Base-by-base conservation (phyloP, 257 asterid genomes). In the Solanum pinnatisectum region DNA sequence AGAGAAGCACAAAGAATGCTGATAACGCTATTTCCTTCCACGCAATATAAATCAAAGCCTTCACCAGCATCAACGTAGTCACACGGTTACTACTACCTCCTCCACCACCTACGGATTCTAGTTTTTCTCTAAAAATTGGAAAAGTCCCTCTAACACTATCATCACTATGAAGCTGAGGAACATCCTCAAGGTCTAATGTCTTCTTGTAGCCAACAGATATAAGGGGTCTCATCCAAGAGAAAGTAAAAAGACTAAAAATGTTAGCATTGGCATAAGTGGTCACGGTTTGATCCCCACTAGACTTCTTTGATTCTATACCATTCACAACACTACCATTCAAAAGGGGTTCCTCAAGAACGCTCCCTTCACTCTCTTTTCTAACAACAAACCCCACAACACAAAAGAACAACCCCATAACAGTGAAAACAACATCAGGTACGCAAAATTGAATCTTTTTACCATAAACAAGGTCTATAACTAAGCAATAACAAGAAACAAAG, bases 141-240 rank as follows among this genome's bases (percentile, higher is more conserved):
- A 91, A 94, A 14, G 94, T 90, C 82, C 93, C 95, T 87, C 92
- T 88, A 33, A 92, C 94, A 73, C 92, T 94, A 87, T 96, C 98
- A 2, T 89, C 52, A 39, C 40, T 32, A 30, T 79, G 87, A 39
- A 97, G 95, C 90, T 96, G 98, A 92, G 99, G 99, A 82, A 96
- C 94, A 92, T 97, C 99, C 93, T 96, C 95, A 18, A 95, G 96
- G 98, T 95, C 91, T 91, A 97, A 84, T 1, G 93, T 87, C 89
- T 89, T 97, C 88, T 88, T 95, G 91, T 89, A 87, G 56, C 99
- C 98, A 56, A 86, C 90, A 70, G 98, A 90, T 74, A 97, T 88
- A 72, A 97, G 89, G 81, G 98, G 93, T 63, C 92, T 40, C 90
- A 95, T 91, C 99, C 98, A 97, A 35, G 98, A 91, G 93, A 95